A percentile compares a stretch with the other conserved stretches of the same genome.
Conservation (phyloP, 2,329 filamentous ascomycete genomes). For the Venturia asperata region DNA sequence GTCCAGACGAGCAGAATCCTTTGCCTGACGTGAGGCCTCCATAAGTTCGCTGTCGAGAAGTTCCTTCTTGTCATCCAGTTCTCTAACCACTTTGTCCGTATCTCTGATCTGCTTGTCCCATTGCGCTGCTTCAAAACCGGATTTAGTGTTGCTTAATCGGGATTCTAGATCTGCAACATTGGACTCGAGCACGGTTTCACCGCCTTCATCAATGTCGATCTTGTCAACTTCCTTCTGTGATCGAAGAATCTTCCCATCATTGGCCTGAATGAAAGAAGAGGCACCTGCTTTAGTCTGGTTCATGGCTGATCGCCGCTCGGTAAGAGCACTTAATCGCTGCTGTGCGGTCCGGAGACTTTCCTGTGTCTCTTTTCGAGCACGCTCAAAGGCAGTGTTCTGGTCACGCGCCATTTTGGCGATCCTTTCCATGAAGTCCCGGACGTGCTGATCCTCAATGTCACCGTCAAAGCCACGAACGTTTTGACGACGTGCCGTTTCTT, state of each 20-base stretch:
- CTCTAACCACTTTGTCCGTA: conserved; percentile 57
- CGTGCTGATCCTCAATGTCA: conserved; percentile 64
- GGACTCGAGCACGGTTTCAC: conserved; percentile 67
- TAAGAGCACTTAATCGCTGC: conserved; percentile 62
- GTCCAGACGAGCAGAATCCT: conserved; percentile 77
- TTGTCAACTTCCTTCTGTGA: conserved; percentile 62
- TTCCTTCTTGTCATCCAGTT: conserved; percentile 64
- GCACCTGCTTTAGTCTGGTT: conserved; percentile 68
- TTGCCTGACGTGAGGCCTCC: conserved; percentile 71
- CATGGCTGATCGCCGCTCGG: conserved; percentile 63
- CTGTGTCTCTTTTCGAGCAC: conserved; percentile 63
- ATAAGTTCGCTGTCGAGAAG: conserved; percentile 72
- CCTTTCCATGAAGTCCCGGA: conserved; percentile 69
- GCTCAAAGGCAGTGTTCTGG: conserved; percentile 71
- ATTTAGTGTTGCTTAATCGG: conserved; percentile 54
- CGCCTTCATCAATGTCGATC: conserved; percentile 82
- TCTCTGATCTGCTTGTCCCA: conserved; percentile 66
- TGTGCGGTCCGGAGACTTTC: conserved; percentile 70
- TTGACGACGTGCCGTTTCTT: conserved; percentile 67
- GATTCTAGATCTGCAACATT: conserved; percentile 62
- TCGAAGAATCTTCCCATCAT: conserved; percentile 61
- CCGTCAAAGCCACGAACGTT: conserved; percentile 74
- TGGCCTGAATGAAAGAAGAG: conserved; percentile 62
- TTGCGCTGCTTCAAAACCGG: conserved; percentile 55
- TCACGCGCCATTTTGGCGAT: conserved; percentile 69